phyloP scores from a whole-genome alignment of 176 grass and related monocot species.

The Guadua angustifolia region DNA sequence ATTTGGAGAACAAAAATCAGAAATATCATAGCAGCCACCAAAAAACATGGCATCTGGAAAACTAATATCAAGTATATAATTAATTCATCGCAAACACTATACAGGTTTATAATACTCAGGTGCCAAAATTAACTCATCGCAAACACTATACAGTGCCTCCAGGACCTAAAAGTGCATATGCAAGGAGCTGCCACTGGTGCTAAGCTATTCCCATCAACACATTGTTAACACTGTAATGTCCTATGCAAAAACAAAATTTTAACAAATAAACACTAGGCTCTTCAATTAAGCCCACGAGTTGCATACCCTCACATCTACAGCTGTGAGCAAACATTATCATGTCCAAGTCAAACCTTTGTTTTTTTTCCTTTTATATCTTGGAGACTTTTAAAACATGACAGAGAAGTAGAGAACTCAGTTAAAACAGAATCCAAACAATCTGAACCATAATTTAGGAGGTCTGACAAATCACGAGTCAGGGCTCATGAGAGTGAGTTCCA shows the following conservation, averaged over 20 bases:
- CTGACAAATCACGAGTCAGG: neutral
- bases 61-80: slow-evolving; percentile 25
- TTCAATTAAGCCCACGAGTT: neutral
- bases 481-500: slow-evolving; percentile 27
- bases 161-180: neutral
- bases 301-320: neutral
- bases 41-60: slow-evolving; percentile 14
- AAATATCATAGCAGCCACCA: slow-evolving; percentile 2
- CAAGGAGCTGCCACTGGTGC: neutral
- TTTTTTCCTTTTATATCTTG: neutral
- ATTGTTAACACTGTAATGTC: neutral
- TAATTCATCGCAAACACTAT: slow-evolving; percentile 22
- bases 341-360: neutral
- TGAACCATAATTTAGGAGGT: slow-evolving; percentile 9
- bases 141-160: neutral
- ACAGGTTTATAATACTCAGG: slow-evolving; percentile 1
- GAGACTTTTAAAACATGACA: neutral
- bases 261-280: slow-evolving; percentile 3
- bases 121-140: slow-evolving; percentile 28
- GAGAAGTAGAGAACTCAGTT: slow-evolving; percentile 11
- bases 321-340: neutral
- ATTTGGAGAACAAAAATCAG: slow-evolving; percentile 1
- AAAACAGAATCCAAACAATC: slow-evolving; percentile 29
- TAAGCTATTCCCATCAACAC: slow-evolving; percentile 7
- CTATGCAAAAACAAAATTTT: neutral